Evolutionary conservation across 805 yeast species (phyloP), one percentile per base, ranked within the genome.

Genomic region (Ogataea saltuana): DNA sequence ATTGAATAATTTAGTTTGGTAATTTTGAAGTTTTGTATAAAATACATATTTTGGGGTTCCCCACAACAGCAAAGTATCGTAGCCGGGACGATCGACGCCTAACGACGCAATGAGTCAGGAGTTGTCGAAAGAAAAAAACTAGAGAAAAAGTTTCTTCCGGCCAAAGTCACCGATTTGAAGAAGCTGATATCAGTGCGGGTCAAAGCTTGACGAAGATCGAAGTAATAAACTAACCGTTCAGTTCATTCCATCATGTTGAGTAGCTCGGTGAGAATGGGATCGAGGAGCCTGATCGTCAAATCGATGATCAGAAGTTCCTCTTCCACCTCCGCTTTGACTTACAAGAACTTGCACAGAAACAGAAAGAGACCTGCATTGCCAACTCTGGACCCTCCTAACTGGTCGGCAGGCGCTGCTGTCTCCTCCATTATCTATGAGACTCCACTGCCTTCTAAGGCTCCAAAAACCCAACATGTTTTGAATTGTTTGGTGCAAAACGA

Each of bases 401-500:
- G 97, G 96, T 84, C 93, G 28, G 95, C 96, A n/a, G 85, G 87
- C 53, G 86, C 96, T 33, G 99, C 98, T 6, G 97, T 93, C 32
- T 85, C 96, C 10, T 88, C 97, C 10, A 93, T 93, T 54, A 73
- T 93, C 51, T 91, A 90, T 69, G 98, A 93, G 65, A 88, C 96
- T 3, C 78, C 99, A 78, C 61, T 70, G 18, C 79, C 83, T 28
- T 71, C 80, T 2, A 69, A 57, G 37, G 75, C 78, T 4, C 87
- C 89, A 31, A 73, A 76, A 55, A 83, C 85, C 54, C 86, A 86
- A 59, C 99, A 93, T 58, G 95, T 93, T 33, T 75, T 93, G 64
- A 93, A 91, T 76, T 93, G 99, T 71, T 76, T 93, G 62, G 99
- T 93, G 13, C 98, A 93, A 70, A 91, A 93, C 67, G 99, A 93